Evolutionary conservation across 768 basidiomycete genomes (phyloP).

Genomic region (Peribolospora kevripleyi): DNA sequence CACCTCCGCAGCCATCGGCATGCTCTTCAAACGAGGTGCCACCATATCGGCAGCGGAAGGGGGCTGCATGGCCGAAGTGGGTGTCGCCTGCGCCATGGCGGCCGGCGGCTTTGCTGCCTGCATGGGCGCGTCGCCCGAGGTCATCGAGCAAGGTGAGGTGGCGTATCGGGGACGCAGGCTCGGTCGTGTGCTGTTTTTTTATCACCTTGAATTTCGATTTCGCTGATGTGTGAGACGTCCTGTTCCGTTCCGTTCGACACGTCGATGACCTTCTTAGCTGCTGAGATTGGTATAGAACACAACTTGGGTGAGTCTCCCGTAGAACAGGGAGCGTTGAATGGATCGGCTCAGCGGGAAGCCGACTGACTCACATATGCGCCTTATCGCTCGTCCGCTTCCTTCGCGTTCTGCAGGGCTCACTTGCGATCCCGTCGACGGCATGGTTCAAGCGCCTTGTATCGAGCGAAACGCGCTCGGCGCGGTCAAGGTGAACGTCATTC

Average conservation of each 20-base stretch:
- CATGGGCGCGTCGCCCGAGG: constrained; percentile 72
- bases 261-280: constrained; percentile 26
- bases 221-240: background rate
- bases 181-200: constrained; percentile 4
- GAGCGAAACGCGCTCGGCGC: constrained; percentile 29
- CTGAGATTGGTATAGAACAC: constrained; percentile 74
- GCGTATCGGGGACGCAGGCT: constrained; percentile 18
- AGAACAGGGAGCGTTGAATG: background rate
- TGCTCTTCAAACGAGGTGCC: constrained; percentile 92
- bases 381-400: constrained; percentile 4
- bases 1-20: constrained; percentile 36
- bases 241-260: constrained; percentile 7
- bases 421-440: constrained; percentile 64
- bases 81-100: constrained; percentile 94
- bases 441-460: constrained; percentile 89
- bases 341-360: no score
- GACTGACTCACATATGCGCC: background rate
- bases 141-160: constrained; percentile 25
- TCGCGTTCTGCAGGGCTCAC: constrained; percentile 29
- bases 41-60: constrained; percentile 93
- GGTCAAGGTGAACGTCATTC: constrained; percentile 7
- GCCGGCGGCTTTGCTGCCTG: constrained; percentile 80
- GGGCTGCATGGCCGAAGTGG: constrained; percentile 75
- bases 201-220: background rate
- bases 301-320: constrained; percentile 32